These are phyloP conservation scores for Suhomyces bolitotheri DNA, from an alignment of 1,139 yeast genomes.

Conservation along the genomic window DNA sequence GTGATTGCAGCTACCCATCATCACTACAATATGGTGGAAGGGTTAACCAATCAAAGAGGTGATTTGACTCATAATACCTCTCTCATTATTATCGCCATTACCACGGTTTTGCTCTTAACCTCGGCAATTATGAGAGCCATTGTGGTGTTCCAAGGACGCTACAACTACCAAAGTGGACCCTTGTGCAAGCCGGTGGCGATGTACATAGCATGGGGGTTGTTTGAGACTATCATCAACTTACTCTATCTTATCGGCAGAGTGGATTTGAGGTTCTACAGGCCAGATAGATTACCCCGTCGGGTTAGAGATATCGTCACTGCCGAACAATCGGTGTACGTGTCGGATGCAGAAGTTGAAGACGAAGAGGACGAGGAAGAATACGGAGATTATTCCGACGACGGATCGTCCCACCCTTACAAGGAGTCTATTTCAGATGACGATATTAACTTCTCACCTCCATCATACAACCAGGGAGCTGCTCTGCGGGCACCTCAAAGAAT, in stretches of 20 bases:
- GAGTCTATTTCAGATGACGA: conserved; percentile 12
- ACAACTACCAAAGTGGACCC: conserved; percentile 21
- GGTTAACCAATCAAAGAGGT: conserved; percentile 43
- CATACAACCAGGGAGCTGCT: conserved; percentile 2
- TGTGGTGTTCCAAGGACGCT: conserved; percentile 32
- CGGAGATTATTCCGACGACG: conserved; percentile 7
- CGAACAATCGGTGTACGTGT: conserved; percentile 30
- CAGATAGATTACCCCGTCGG: conserved; percentile 41
- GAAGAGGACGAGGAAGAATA: conserved; percentile 11
- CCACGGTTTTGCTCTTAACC: conserved; percentile 36
- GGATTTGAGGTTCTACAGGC: conserved; percentile 49
- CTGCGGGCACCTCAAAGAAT: conserved; percentile 17
- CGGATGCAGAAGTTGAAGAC: conserved; percentile 22
- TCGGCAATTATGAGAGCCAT: conserved; percentile 35
- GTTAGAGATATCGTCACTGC: conserved; percentile 45
- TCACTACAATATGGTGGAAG: conserved; percentile 44
- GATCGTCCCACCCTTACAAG: conserved; percentile 2
- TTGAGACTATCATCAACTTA: conserved; percentile 37
- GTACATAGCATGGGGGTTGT: conserved; percentile 43
- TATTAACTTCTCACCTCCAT: conserved; percentile 11
- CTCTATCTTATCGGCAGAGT: conserved; percentile 45
- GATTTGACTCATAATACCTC: conserved; percentile 38
- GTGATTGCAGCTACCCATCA: conserved; percentile 49
- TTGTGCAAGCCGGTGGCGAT: conserved; percentile 31
- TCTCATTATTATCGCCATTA: conserved; percentile 31